Conservation (phyloP, 2,329 filamentous ascomycete genomes). For the Allantophomopsis cytisporea region DNA sequence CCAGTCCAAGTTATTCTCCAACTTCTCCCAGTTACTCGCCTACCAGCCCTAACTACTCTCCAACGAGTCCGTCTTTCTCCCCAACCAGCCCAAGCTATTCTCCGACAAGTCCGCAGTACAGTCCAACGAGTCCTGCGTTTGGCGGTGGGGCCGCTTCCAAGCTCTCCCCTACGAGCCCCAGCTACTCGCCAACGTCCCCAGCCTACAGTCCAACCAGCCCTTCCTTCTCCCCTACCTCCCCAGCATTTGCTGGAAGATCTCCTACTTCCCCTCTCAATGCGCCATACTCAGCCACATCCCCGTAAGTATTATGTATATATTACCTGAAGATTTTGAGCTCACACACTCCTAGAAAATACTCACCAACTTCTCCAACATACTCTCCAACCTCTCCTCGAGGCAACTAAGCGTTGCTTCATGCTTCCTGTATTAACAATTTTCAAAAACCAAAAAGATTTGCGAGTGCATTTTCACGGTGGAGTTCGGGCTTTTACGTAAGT, state of each 20-base stretch:
- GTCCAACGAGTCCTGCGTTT: slow-evolving; percentile 3
- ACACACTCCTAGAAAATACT: background rate
- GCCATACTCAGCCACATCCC: background rate
- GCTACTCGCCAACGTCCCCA: slow-evolving; percentile 12
- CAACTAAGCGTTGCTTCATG: background rate
- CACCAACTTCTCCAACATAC: background rate
- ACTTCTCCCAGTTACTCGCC: slow-evolving; percentile 54
- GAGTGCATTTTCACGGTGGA: background rate
- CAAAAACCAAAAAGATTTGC: background rate
- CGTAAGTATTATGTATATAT: background rate
- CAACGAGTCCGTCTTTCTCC: slow-evolving; percentile 50
- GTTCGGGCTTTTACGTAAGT: background rate
- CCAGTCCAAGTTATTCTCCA: slow-evolving; percentile 20
- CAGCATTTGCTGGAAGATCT: slow-evolving; percentile 3
- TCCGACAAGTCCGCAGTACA: slow-evolving; percentile 37
- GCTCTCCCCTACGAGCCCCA: slow-evolving; percentile 21
- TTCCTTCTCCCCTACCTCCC: slow-evolving; percentile 9
- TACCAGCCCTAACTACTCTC: slow-evolving; percentile 30
- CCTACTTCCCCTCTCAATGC: background rate
- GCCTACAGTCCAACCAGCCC: slow-evolving; percentile 16
- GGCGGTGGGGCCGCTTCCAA: slow-evolving; percentile 5
- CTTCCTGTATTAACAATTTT: slow-evolving; percentile 1
- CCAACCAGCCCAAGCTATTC: slow-evolving; percentile 50
- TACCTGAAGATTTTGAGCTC: background rate
- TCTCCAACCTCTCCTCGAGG: background rate